A percentile compares a stretch with the other conserved stretches of the same genome.
Evolutionary conservation across 805 yeast species (phyloP).

Genomic region (Lipomyces anomalus): DNA sequence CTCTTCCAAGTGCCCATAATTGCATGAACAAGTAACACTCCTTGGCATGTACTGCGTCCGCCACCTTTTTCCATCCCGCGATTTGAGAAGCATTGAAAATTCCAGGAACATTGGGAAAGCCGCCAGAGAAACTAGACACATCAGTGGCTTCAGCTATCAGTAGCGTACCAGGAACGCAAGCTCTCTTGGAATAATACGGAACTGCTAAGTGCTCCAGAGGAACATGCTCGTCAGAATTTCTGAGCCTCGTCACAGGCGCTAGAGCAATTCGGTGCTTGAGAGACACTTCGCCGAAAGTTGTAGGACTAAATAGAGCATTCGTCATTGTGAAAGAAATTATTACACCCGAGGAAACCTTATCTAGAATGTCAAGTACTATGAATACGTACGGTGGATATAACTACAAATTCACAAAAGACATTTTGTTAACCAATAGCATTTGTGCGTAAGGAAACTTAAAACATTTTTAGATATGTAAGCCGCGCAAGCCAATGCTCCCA

Average conservation of each 20-base stretch:
- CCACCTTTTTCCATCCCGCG: slow-evolving; percentile 66
- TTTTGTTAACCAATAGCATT: no score
- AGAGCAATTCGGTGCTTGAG: slow-evolving; percentile 40
- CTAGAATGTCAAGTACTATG: no score
- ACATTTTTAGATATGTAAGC: no score
- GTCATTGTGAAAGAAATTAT: no score
- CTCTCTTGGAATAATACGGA: slow-evolving; percentile 53
- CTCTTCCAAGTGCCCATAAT: slow-evolving; percentile 27
- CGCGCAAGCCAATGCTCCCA: no score
- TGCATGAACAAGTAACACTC: slow-evolving; percentile 39
- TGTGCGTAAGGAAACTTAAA: no score
- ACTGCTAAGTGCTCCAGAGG: slow-evolving; percentile 37
- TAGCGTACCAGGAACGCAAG: slow-evolving; percentile 48
- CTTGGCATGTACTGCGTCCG: slow-evolving; percentile 43
- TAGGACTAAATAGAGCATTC: slow-evolving; percentile 26
- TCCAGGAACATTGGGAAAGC: slow-evolving; percentile 35
- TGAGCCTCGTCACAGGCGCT: slow-evolving; percentile 50
- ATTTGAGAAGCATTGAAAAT: slow-evolving; percentile 73
- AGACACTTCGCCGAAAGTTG: slow-evolving; percentile 27
- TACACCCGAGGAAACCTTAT: no score
- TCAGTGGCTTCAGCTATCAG: slow-evolving; percentile 52
- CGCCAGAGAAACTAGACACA: slow-evolving; percentile 36
- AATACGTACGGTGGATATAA: no score
- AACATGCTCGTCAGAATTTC: slow-evolving; percentile 29
- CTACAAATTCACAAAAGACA: no score